Conservation (phyloP, 352 stramenopile species). For the Globisporangium radiosum region DNA sequence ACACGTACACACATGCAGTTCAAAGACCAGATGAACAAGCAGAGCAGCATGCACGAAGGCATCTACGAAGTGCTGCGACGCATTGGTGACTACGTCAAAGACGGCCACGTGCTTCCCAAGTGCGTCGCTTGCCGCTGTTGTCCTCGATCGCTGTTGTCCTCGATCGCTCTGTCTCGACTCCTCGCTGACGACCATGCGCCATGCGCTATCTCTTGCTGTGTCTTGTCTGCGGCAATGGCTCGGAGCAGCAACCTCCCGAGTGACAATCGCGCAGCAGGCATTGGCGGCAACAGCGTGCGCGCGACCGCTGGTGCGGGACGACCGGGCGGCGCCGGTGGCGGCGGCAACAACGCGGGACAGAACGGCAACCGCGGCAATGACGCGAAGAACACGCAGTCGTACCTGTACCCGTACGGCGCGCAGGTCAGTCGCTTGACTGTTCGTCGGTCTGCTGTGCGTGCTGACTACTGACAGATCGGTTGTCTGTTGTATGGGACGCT, state of each 20-base stretch:
- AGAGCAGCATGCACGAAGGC: slow-evolving; percentile 74
- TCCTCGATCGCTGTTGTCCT: neutral
- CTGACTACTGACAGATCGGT: neutral
- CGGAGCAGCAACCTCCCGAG: slow-evolving; percentile 65
- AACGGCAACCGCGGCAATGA: slow-evolving; percentile 33
- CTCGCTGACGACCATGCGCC: neutral
- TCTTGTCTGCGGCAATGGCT: too few relatives aligned
- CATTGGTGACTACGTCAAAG: slow-evolving; percentile 77
- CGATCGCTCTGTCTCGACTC: neutral
- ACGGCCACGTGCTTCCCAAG: slow-evolving; percentile 62
- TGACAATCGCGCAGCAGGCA: slow-evolving; percentile 74
- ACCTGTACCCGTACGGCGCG: slow-evolving; percentile 72
- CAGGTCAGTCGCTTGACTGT: slow-evolving; percentile 23
- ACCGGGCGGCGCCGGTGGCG: slow-evolving; percentile 38
- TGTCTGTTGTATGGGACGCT: neutral
- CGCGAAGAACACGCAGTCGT: slow-evolving; percentile 68
- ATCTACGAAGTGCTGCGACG: slow-evolving; percentile 79
- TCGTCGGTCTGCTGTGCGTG: neutral
- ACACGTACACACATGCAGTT: slow-evolving; percentile 25
- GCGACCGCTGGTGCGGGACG: slow-evolving; percentile 18
- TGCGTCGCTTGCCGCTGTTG: slow-evolving; percentile 10
- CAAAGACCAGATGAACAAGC: slow-evolving; percentile 87
- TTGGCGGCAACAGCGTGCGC: slow-evolving; percentile 64
- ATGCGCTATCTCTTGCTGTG: neutral
- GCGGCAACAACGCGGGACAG: slow-evolving; percentile 17